phyloP scores from a whole-genome alignment of 352 stramenopile species.

The Phytophthora fragariaefolia region DNA sequence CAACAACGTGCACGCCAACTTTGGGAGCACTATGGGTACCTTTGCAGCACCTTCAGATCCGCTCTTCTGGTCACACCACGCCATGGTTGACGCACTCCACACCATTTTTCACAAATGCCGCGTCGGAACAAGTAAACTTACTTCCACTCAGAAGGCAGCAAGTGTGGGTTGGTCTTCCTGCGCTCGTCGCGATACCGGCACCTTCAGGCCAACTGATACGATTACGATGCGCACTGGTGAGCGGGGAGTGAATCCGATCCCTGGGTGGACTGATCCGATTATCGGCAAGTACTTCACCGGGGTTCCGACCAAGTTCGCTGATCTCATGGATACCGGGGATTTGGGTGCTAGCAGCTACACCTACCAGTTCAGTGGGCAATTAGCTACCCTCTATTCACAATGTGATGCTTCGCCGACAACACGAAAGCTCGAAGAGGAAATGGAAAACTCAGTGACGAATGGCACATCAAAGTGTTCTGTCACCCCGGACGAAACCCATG shows the following conservation, averaged over 20 bases:
- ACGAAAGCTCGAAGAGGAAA: conserved; percentile 26
- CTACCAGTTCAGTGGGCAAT: conserved; percentile 56
- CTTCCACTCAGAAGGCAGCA: conserved; percentile 53
- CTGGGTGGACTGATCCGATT: conserved; percentile 40
- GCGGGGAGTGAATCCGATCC: conserved; percentile 44
- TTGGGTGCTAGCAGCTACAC: conserved; percentile 62
- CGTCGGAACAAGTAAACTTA: conserved; percentile 48
- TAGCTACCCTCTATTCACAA: conserved; percentile 49
- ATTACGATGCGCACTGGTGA: conserved; percentile 53
- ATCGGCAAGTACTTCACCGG: conserved; percentile 50
- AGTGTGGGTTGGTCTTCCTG: conserved; percentile 61
- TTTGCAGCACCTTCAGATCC: conserved; percentile 62
- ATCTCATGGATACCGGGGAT: conserved; percentile 54
- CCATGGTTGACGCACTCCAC: conserved; percentile 72
- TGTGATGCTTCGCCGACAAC: conserved; percentile 41
- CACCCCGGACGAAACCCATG: conserved; percentile 5
- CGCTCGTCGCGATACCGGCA: conserved; percentile 33
- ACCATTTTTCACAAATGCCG: conserved; percentile 78
- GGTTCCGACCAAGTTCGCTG: conserved; percentile 48
- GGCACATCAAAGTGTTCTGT: conserved; percentile 16
- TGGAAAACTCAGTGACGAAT: conserved; percentile 1
- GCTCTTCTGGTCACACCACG: conserved; percentile 82
- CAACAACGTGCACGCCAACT: conserved; percentile 65
- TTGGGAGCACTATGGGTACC: conserved; percentile 54
- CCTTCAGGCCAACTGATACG: conserved; percentile 53